Evolutionary conservation across 352 stramenopile species (phyloP).

Genomic region (Pythium folliculosum): DNA sequence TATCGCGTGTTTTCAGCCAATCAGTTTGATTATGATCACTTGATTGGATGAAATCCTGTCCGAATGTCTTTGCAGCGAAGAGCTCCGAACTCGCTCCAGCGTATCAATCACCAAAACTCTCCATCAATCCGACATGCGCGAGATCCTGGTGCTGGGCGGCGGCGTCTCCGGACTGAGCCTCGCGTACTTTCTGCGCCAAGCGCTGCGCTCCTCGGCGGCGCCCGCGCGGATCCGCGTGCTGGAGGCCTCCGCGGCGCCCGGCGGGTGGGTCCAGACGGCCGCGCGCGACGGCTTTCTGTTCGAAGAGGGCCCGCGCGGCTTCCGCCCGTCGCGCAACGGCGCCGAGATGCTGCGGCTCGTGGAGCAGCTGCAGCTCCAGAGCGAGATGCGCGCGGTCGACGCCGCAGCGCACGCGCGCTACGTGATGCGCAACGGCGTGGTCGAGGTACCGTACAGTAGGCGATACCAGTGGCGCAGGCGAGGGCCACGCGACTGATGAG

Average conservation of each 20-base stretch:
- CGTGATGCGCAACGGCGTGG: slow-evolving; percentile 67
- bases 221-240: slow-evolving; percentile 67
- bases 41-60: slow-evolving; percentile 4
- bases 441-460: slow-evolving; percentile 42
- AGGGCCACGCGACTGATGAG: neutral
- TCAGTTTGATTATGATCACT: neutral
- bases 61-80: neutral
- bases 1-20: neutral
- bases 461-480: neutral
- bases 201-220: slow-evolving; percentile 29
- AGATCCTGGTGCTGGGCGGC: slow-evolving; percentile 82
- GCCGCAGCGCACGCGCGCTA: slow-evolving; percentile 67
- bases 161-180: slow-evolving; percentile 80
- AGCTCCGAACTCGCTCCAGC: neutral
- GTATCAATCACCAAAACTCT: no score
- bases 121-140: slow-evolving; percentile 20
- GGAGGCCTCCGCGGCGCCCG: slow-evolving; percentile 49
- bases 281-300: slow-evolving; percentile 68
- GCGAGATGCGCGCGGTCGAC: slow-evolving; percentile 65
- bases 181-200: slow-evolving; percentile 73
- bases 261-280: slow-evolving; percentile 76
- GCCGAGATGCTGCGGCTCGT: slow-evolving; percentile 84
- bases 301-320: slow-evolving; percentile 81
- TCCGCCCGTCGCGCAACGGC: slow-evolving; percentile 83
- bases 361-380: slow-evolving; percentile 71